phyloP scores from a whole-genome alignment of 228 moss, liverwort and hornwort genomes.

The Sphagnum magellanicum region DNA sequence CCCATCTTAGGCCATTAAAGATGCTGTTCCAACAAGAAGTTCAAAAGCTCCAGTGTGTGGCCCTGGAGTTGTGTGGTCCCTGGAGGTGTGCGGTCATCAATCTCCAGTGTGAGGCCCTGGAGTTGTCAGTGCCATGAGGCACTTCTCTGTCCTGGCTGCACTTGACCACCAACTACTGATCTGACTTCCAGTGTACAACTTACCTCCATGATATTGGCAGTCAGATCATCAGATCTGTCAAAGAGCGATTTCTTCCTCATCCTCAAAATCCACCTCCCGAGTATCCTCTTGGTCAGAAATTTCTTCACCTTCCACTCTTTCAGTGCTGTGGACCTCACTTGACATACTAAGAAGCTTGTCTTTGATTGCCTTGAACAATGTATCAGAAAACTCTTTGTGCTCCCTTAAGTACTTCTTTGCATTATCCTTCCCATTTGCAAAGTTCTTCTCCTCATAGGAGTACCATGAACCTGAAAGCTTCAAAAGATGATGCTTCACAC shows the following conservation, averaged over 20 bases:
- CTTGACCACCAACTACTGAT: no score
- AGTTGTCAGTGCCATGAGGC: no score
- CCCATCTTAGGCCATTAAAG: no score
- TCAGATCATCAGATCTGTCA: background rate
- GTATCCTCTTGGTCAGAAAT: conserved; percentile 31
- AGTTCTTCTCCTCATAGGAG: conserved; percentile 53
- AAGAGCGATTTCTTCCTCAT: conserved; percentile 11
- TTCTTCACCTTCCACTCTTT: conserved; percentile 17
- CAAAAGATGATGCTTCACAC: conserved; percentile 37
- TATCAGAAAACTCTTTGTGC: conserved; percentile 38
- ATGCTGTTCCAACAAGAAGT: no score
- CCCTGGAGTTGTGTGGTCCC: no score
- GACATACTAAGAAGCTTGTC: conserved; percentile 22
- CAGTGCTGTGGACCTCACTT: conserved; percentile 6
- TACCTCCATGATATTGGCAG: no score
- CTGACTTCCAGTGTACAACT: no score
- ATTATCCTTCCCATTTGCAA: conserved; percentile 66
- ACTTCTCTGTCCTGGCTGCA: no score
- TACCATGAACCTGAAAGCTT: conserved; percentile 65
- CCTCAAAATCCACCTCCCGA: conserved; percentile 22
- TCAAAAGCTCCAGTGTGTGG: no score
- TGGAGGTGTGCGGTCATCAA: no score
- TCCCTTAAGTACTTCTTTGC: conserved; percentile 62
- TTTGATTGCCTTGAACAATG: conserved; percentile 48
- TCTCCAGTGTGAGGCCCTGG: no score